A percentile compares a stretch with the other conserved stretches of the same genome.
These are phyloP conservation scores for Laburnicola sp. DNA, from an alignment of 2,329 filamentous ascomycete species.

Conservation along the genomic window DNA sequence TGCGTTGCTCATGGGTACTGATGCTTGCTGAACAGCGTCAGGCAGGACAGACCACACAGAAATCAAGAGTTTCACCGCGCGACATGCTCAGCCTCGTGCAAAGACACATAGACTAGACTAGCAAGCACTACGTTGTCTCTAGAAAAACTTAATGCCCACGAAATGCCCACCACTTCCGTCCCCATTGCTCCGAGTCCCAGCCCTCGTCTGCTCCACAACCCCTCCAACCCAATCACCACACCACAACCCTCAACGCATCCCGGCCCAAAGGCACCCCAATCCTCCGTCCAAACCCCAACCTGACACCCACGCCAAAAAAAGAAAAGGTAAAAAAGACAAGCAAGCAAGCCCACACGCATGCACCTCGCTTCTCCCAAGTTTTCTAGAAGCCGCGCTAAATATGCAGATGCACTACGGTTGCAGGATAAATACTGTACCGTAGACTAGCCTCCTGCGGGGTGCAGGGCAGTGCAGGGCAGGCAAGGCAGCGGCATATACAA, in stretches of 20 bases:
- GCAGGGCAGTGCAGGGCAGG: neutral
- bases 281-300: conserved; percentile 1
- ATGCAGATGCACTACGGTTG: conserved; percentile 1
- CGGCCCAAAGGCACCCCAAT: conserved; percentile 7
- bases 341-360: neutral
- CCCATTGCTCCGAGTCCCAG: neutral
- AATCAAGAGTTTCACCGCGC: too few relatives aligned
- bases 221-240: neutral
- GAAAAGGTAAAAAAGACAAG: too few relatives aligned
- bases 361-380: conserved; percentile 7
- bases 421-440: neutral
- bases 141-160: too few relatives aligned
- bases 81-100: too few relatives aligned
- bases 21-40: neutral
- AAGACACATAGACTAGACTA: too few relatives aligned
- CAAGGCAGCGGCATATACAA: neutral
- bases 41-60: neutral
- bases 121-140: too few relatives aligned
- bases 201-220: neutral
- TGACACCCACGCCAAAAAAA: too few relatives aligned
- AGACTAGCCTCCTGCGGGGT: conserved; percentile 4
- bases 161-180: neutral
- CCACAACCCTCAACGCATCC: neutral
- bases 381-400: conserved; percentile 8
- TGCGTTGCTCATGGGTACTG: neutral